phyloP scores from a whole-genome alignment of 2,329 filamentous ascomycete genomes.

The Pezicula neosporulosa region DNA sequence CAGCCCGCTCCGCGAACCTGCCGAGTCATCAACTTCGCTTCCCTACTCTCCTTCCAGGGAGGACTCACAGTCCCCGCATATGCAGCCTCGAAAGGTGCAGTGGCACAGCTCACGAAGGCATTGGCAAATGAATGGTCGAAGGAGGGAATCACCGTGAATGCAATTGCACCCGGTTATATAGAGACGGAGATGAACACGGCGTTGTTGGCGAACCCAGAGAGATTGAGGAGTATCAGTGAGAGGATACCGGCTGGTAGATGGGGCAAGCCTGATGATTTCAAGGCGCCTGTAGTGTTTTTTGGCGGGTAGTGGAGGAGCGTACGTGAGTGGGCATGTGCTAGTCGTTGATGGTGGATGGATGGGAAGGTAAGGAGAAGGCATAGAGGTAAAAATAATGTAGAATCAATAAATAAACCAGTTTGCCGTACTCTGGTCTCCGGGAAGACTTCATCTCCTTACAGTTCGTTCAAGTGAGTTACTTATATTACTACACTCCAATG shows the following conservation, averaged over 20 bases:
- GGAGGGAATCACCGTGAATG: conserved; percentile 81
- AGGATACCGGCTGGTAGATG: conserved; percentile 82
- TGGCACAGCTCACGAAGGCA: conserved; percentile 79
- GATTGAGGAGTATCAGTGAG: conserved; percentile 70
- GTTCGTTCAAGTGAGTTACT: too few relatives aligned
- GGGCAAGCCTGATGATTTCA: conserved; percentile 84
- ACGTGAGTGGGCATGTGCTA: conserved; percentile 78
- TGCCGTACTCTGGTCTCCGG: too few relatives aligned
- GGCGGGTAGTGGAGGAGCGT: conserved; percentile 71
- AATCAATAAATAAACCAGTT: too few relatives aligned
- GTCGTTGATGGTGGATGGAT: conserved; percentile 93
- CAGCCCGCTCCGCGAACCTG: conserved; percentile 39
- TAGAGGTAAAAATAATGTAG: too few relatives aligned
- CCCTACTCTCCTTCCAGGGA: conserved; percentile 78
- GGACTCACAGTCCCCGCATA: conserved; percentile 85
- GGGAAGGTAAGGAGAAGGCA: conserved; percentile 56
- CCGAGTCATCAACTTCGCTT: conserved; percentile 77
- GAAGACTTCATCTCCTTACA: too few relatives aligned
- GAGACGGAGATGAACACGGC: conserved; percentile 93
- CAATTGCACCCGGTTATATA: conserved; percentile 86
- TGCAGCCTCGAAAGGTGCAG: conserved; percentile 76
- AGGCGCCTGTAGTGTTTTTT: conserved; percentile 75
- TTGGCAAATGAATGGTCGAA: conserved; percentile 82
- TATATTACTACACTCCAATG: too few relatives aligned
- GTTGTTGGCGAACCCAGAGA: conserved; percentile 66